These are phyloP conservation scores for Citrus medica DNA, from an alignment of 345 rosid genomes.

Conservation along the genomic window DNA sequence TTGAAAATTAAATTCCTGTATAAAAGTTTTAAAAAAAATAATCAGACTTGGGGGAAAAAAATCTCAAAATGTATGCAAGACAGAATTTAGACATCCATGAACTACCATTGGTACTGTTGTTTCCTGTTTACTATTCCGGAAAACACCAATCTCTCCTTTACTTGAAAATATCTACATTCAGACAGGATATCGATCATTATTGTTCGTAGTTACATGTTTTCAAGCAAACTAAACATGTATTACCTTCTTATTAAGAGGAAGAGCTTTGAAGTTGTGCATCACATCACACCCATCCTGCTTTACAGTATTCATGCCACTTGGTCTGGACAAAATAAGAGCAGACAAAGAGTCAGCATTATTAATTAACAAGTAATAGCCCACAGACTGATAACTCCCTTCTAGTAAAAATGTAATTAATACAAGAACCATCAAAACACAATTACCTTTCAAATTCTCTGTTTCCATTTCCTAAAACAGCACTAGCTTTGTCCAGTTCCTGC, in stretches of 20 bases:
- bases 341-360: slow-evolving; percentile 13
- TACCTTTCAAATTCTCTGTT: slow-evolving; percentile 64
- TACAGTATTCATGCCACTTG: slow-evolving; percentile 33
- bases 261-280: slow-evolving; percentile 57
- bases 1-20: slow-evolving; percentile 76
- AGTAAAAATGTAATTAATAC: neutral
- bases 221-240: slow-evolving; percentile 13
- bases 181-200: neutral
- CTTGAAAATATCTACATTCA: slow-evolving; percentile 67
- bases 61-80: neutral
- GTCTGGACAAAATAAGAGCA: slow-evolving; percentile 32
- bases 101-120: slow-evolving; percentile 73
- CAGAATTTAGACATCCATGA: neutral
- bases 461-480: slow-evolving; percentile 40
- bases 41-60: slow-evolving; percentile 10
- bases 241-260: slow-evolving; percentile 75
- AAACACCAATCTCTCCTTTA: slow-evolving; percentile 75
- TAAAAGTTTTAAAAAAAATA: slow-evolving; percentile 5
- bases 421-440: neutral
- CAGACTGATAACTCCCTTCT: neutral
- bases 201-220: neutral
- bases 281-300: slow-evolving; percentile 35
- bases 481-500: slow-evolving; percentile 49
- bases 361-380: slow-evolving; percentile 3
- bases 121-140: slow-evolving; percentile 68